Base-by-base conservation (phyloP, 768 basidiomycete species). In the Kwoniella mangroviensis region DNA sequence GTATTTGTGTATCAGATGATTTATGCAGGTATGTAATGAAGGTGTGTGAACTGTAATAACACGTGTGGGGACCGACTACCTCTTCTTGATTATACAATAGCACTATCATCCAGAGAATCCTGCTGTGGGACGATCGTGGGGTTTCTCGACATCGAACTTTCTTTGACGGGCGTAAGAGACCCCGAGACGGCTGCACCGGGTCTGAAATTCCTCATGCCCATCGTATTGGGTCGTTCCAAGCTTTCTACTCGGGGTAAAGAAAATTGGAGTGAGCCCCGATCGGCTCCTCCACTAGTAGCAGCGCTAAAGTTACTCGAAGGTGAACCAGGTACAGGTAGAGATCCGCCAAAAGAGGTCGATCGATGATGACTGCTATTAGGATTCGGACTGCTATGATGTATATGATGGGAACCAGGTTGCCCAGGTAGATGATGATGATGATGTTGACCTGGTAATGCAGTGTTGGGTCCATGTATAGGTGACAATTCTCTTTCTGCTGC, bases 81-180 rank as follows among this genome's bases (percentile, higher is more conserved):
- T 13, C 19, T 49, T 15, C 10, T 49, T 19, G 13, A 10, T 49
- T 43, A 65, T 0, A 65, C 64, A 43, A 65, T 65, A 28, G 64
- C 64, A 26, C 45, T 51, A 43, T 64, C 63, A 51, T 64, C 45
- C 45, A 49, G 15, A 13, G 45, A 3, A 54, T 60, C 58, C 7
- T 60, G 13, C 40, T 49, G 57, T 13, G 65, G 34, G 9, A 24
- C 59, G 21, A 43, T 11, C 19, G 70, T 71, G 10, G 65, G 64
- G 21, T 53, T 59, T 6, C 70, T 49, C 10, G 65, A 67, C 70
- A 71, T 71, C 12, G 65, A 34, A n/a, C 49, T 43, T 28, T 71
- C 70, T 57, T 54, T 66, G 15, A 71, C 70, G 21, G 70, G 70
- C 3, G 70, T 67, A 42, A 71, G 52, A 24, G 62, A n/a, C 17